A percentile compares a stretch with the other conserved stretches of the same genome.
phyloP scores from a whole-genome alignment of 192 early-diverging fungal genomes.

The Umbelopsis sp. region DNA sequence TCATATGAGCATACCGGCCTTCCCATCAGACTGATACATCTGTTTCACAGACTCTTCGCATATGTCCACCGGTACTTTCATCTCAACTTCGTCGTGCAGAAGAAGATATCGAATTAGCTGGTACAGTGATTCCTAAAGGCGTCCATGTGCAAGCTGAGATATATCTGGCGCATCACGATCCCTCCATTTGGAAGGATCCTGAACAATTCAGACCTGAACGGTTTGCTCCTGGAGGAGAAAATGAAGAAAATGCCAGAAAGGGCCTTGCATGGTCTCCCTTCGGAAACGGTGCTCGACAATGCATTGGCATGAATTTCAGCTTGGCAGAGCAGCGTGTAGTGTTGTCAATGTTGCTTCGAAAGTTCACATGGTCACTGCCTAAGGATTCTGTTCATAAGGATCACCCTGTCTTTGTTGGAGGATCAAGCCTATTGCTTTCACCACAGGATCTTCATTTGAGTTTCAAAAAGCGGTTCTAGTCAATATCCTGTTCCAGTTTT shows the following conservation, averaged over 20 bases:
- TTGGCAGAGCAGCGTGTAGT: slow-evolving; percentile 55
- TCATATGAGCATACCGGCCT: background rate
- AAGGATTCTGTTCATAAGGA: slow-evolving; percentile 33
- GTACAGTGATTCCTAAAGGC: slow-evolving; percentile 24
- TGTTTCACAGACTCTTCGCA: background rate
- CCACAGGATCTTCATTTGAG: too few species aligned
- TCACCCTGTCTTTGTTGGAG: background rate
- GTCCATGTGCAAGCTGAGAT: background rate
- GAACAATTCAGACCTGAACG: slow-evolving; percentile 19
- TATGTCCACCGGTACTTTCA: background rate
- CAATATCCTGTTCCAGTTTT: too few species aligned
- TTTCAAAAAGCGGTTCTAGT: too few species aligned
- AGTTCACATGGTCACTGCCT: slow-evolving; percentile 44
- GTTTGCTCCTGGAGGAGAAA: slow-evolving; percentile 21
- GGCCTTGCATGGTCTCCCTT: slow-evolving; percentile 56
- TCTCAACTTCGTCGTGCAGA: background rate
- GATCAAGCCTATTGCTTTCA: too few species aligned
- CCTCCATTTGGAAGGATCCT: slow-evolving; percentile 9
- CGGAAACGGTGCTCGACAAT: slow-evolving; percentile 55
- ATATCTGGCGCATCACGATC: slow-evolving; percentile 7
- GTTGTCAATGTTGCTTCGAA: slow-evolving; percentile 38
- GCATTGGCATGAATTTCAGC: slow-evolving; percentile 59
- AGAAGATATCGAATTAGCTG: slow-evolving; percentile 21
- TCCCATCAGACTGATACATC: too few species aligned
- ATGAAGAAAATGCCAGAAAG: slow-evolving; percentile 35